phyloP scores from a whole-genome alignment of 352 stramenopile species.

The Vaucheria bursata region DNA sequence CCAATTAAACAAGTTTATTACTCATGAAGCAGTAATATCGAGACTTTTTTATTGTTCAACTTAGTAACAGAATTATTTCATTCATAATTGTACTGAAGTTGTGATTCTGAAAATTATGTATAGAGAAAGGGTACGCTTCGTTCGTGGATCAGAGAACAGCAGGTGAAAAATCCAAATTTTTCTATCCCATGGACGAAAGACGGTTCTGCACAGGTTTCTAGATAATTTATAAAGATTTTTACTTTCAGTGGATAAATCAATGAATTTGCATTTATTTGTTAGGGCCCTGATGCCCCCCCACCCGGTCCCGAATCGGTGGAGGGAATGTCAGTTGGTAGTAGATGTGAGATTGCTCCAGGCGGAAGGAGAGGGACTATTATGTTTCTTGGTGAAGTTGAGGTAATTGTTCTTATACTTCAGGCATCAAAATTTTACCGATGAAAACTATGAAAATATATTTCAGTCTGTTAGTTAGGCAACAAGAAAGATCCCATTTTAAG shows the following conservation, averaged over 20 bases:
- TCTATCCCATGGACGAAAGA: slow-evolving; percentile 57
- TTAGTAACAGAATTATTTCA: too few species aligned
- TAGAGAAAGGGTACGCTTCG: slow-evolving; percentile 85
- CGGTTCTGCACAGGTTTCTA: neutral
- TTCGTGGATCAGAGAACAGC: slow-evolving; percentile 83
- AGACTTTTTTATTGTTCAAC: too few species aligned
- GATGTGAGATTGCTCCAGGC: slow-evolving; percentile 93
- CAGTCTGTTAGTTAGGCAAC: neutral
- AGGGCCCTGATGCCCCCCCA: slow-evolving; percentile 12
- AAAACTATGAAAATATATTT: neutral
- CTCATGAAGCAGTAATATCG: too few species aligned
- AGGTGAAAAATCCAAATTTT: slow-evolving; percentile 87
- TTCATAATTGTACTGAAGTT: too few species aligned
- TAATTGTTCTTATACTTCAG: too few species aligned
- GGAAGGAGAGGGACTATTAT: slow-evolving; percentile 76
- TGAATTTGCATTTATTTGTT: too few species aligned
- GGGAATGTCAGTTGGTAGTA: slow-evolving; percentile 73
- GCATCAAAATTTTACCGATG: too few species aligned
- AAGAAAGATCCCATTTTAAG: neutral
- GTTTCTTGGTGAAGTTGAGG: slow-evolving; percentile 80
- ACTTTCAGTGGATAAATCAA: too few species aligned
- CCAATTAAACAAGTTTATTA: too few species aligned
- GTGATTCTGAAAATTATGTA: too few species aligned
- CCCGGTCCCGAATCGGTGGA: slow-evolving; percentile 54
- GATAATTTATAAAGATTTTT: too few species aligned